A percentile compares a stretch with the other conserved stretches of the same genome.
Evolutionary conservation across 208 protist genomes (phyloP).

Genomic region (Novymonas esmeraldas): DNA sequence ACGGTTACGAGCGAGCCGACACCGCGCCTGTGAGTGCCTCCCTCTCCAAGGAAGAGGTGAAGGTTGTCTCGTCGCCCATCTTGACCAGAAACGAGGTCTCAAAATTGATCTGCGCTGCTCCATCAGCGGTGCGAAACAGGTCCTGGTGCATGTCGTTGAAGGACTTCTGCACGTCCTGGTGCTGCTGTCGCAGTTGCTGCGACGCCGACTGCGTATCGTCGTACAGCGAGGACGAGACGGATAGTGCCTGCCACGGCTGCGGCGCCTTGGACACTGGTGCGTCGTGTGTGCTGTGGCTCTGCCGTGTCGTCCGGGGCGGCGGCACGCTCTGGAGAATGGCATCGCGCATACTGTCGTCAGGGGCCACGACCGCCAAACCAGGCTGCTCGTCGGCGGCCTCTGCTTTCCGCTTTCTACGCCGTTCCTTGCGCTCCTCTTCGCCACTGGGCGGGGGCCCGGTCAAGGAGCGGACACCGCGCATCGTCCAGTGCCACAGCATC

Average conservation of each 20-base stretch:
- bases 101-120: conserved; percentile 37
- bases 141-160: conserved; percentile 33
- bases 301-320: not conserved
- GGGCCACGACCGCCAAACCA: conserved; percentile 15
- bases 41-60: conserved; percentile 59
- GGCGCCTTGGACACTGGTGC: not conserved
- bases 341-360: conserved; percentile 13
- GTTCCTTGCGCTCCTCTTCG: conserved; percentile 17
- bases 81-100: conserved; percentile 78
- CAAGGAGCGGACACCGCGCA: conserved; percentile 26
- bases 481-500: conserved; percentile 38
- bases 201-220: conserved; percentile 21
- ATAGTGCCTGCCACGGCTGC: conserved; percentile 12
- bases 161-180: conserved; percentile 9
- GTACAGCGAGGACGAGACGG: conserved; percentile 26
- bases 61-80: conserved; percentile 79
- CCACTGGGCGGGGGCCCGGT: not conserved
- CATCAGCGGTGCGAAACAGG: conserved; percentile 21
- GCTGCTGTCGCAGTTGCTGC: too few species aligned
- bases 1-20: conserved; percentile 1
- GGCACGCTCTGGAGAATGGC: conserved; percentile 19
- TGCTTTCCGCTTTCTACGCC: conserved; percentile 2
- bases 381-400: not conserved
- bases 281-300: not conserved
- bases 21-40: conserved; percentile 42